Conservation (phyloP, 148 eudicot genomes). For the Chenopodium suecicum region DNA sequence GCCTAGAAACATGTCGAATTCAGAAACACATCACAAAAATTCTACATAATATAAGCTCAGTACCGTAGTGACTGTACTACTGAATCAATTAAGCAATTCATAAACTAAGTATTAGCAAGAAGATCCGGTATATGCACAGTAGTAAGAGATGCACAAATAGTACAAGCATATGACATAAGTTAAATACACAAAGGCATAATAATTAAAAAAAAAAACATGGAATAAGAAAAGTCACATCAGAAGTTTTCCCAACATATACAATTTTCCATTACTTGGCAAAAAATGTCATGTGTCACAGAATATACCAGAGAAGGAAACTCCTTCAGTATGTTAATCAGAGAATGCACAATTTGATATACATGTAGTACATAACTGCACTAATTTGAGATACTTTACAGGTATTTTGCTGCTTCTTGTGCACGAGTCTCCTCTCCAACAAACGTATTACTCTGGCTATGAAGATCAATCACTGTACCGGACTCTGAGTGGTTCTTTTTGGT, state of each 20-base stretch:
- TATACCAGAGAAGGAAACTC: neutral
- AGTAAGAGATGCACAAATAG: neutral
- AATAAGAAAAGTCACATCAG: neutral
- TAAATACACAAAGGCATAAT: no score
- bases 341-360: neutral
- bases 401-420: slow-evolving; percentile 26
- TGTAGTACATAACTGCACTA: neutral
- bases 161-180: no score
- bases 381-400: slow-evolving; percentile 10
- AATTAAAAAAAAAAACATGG: no score
- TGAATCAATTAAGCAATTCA: neutral
- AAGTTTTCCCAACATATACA: neutral
- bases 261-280: neutral
- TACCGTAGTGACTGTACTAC: neutral
- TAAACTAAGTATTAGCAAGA: neutral
- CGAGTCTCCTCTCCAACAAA: slow-evolving; percentile 45
- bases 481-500: slow-evolving; percentile 43
- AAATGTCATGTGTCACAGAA: neutral
- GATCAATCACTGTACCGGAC: slow-evolving; percentile 42
- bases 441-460: slow-evolving; percentile 46
- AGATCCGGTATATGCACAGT: neutral
- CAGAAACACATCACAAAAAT: no score
- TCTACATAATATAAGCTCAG: neutral
- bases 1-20: neutral
- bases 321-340: neutral